These are phyloP conservation scores for Wickerhamiella alocasiicola DNA, from an alignment of 805 yeast species.

Conservation along the genomic window DNA sequence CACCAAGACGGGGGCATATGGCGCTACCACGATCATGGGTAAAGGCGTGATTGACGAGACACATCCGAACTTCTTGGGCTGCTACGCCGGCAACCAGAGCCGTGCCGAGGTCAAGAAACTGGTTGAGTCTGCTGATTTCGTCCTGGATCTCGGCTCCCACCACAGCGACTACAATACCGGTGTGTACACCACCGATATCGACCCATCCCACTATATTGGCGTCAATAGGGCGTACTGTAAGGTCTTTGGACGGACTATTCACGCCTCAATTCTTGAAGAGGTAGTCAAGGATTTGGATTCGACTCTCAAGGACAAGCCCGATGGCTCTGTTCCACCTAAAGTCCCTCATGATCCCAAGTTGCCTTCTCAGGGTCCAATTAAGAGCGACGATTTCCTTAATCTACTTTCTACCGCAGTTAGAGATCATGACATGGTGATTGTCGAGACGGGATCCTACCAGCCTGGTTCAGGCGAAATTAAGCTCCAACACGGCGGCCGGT, in stretches of 20 bases:
- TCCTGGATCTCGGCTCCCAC: slow-evolving; percentile 58
- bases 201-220: slow-evolving; percentile 33
- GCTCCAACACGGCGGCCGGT: slow-evolving; percentile 41
- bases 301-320: slow-evolving; percentile 20
- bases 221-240: slow-evolving; percentile 44
- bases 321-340: not conserved
- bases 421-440: slow-evolving; percentile 58
- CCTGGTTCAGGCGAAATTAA: slow-evolving; percentile 60
- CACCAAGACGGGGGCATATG: slow-evolving; percentile 38
- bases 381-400: slow-evolving; percentile 27
- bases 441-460: slow-evolving; percentile 76
- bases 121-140: slow-evolving; percentile 48
- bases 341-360: slow-evolving; percentile 18
- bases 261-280: slow-evolving; percentile 37
- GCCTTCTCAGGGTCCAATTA: slow-evolving; percentile 28
- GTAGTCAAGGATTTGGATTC: slow-evolving; percentile 36
- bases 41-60: slow-evolving; percentile 64
- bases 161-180: slow-evolving; percentile 62
- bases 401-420: slow-evolving; percentile 34
- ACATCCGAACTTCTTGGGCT: slow-evolving; percentile 52
- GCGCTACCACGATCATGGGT: slow-evolving; percentile 53
- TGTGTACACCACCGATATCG: slow-evolving; percentile 40
- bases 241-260: slow-evolving; percentile 33
- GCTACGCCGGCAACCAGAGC: slow-evolving; percentile 53
- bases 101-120: slow-evolving; percentile 36